Evolutionary conservation across 2,329 filamentous ascomycete genomes (phyloP), one percentile per base, ranked within the genome.

Genomic region (Ophiosphaerella korrae): DNA sequence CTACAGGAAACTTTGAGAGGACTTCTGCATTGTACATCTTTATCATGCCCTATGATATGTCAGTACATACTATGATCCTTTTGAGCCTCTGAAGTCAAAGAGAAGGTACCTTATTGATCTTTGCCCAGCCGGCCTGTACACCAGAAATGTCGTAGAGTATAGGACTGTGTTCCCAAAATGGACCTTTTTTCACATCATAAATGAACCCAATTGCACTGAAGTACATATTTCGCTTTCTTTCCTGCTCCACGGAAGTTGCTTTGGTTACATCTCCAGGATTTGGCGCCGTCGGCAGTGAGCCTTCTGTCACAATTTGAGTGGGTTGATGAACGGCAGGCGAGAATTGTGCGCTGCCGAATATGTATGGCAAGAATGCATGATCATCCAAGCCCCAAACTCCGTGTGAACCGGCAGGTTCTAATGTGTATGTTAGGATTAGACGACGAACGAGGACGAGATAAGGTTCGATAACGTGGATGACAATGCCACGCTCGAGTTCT

Each of bases 11-110:
- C 74, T 99, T 99, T 34, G 89, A 90, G 12, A 99, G 80, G 3
- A 99, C 94, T 77, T 99, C 94, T 14, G 90, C 94, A 61, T 95
- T 92, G 77, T 93, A 99, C 94, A 99, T 99, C 76, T 97, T 99
- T 66, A 99, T 85, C 94, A 99, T 97, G 44, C 94, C 94, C 87
- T 88, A 35, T 36, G 3, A 7, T 6, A 5, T 40, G 37, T 62
- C 42, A 60, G 57, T 42, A 18, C 7, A 23, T 23, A 48, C 6
- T 2, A 29, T 29, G 7, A 29, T 29, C 7, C 5, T 9, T 23
- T 23, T 34, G 14, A 1, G 7, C 6, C 9, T 21, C 9, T 11
- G 16, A 39, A 4, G 16, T 23, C 1, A 16, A 21, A 7, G 21
- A 14, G 34, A 16, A 45, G 43, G 52, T 58, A 74, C 74, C 63